Conservation (phyloP, 768 basidiomycete genomes). For the Collybia nuda region DNA sequence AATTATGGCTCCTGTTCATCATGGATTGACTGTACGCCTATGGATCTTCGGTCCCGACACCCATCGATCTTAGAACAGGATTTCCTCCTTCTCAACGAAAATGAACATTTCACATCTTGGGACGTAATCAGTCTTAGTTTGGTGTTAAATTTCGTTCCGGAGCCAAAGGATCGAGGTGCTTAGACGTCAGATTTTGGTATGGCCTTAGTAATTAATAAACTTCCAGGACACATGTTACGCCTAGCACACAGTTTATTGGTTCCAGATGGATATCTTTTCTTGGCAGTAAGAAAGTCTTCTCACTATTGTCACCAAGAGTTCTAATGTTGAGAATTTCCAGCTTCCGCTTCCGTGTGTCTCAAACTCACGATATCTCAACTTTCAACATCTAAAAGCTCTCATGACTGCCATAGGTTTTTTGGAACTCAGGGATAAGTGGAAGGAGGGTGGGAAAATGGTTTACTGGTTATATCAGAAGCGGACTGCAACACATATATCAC, state of each 20-base stretch:
- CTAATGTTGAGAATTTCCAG: slow-evolving; percentile 32
- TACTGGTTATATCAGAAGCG: slow-evolving; percentile 80
- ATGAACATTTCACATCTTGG: slow-evolving; percentile 48
- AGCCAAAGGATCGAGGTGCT: slow-evolving; percentile 72
- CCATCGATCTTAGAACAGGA: slow-evolving; percentile 84
- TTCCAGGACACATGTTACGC: slow-evolving; percentile 67
- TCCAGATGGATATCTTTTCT: slow-evolving; percentile 60
- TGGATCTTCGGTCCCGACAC: slow-evolving; percentile 85
- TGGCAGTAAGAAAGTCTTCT: slow-evolving; percentile 56
- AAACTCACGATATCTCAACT: slow-evolving; percentile 83
- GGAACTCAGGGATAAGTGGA: slow-evolving; percentile 60
- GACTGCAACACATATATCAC: not conserved
- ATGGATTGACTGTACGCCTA: slow-evolving; percentile 76
- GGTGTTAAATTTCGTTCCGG: slow-evolving; percentile 87
- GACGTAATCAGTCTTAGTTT: slow-evolving; percentile 83
- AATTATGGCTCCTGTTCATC: slow-evolving; percentile 66
- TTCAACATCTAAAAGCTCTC: slow-evolving; percentile 52
- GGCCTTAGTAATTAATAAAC: slow-evolving; percentile 3
- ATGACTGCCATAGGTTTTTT: slow-evolving; percentile 67
- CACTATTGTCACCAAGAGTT: not conserved
- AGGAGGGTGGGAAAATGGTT: slow-evolving; percentile 75
- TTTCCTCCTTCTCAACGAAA: slow-evolving; percentile 64
- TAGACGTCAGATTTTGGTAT: not conserved
- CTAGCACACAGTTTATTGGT: slow-evolving; percentile 58
- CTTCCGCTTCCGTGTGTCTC: slow-evolving; percentile 82